A percentile compares a stretch with the other conserved stretches of the same genome.
phyloP scores from a whole-genome alignment of 257 asterid species.

The Anisodus acutangulus region DNA sequence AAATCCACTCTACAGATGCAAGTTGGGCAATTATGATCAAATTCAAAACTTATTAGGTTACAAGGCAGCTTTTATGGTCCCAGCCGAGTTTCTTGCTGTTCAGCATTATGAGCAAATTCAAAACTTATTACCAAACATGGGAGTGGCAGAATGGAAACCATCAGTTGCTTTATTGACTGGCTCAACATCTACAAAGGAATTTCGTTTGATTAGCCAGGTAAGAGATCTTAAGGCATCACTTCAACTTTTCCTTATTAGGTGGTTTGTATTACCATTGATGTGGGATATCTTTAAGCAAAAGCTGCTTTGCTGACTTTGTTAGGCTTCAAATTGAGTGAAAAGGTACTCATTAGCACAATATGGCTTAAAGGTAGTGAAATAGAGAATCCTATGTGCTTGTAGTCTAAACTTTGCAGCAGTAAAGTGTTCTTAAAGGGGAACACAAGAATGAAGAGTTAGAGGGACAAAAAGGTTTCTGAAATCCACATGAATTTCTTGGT shows the following conservation, averaged over 20 bases:
- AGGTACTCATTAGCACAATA: neutral
- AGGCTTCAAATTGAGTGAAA: neutral
- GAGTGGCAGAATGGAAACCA: conserved; percentile 53
- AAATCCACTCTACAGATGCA: no score
- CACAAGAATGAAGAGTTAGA: neutral
- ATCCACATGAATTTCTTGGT: conserved; percentile 17
- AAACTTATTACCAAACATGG: conserved; percentile 67
- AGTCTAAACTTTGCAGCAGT: conserved; percentile 11
- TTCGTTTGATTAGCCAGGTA: conserved; percentile 73
- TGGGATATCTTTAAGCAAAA: conserved; percentile 22
- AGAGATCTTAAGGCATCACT: neutral
- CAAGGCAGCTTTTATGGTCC: conserved; percentile 99
- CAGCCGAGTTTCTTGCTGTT: conserved; percentile 91
- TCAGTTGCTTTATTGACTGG: conserved; percentile 85
- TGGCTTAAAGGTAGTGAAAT: conserved; percentile 11
- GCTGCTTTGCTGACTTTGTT: conserved; percentile 2
- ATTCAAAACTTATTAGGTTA: no score
- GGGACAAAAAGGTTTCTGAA: neutral
- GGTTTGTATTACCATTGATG: neutral
- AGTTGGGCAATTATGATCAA: no score
- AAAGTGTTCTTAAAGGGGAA: neutral
- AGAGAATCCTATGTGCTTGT: neutral
- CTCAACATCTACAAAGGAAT: conserved; percentile 79
- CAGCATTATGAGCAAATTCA: conserved; percentile 89
- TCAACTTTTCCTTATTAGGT: neutral